phyloP scores from a whole-genome alignment of 1,284 basidiomycete genomes.

The Ustilago shanxiensis region DNA sequence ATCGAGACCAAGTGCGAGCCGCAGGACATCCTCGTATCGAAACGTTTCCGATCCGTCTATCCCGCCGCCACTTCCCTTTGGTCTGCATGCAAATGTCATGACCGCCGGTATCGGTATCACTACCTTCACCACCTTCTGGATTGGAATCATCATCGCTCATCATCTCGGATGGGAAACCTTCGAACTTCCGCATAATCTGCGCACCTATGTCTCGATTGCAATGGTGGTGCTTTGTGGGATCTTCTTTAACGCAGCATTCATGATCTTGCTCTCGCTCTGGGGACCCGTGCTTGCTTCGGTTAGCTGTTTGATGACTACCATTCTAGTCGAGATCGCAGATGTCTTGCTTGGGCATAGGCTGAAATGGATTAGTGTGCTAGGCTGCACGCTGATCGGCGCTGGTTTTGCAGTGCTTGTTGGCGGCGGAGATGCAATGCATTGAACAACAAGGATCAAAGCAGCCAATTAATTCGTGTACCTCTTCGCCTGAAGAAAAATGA shows the following conservation, averaged over 20 bases:
- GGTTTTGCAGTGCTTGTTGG: constrained; percentile 62
- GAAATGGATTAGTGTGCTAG: constrained; percentile 58
- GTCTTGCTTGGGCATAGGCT: constrained; percentile 58
- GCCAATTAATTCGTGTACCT: neutral
- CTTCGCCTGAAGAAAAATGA: neutral
- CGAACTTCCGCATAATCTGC: constrained; percentile 56
- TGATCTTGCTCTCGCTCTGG: constrained; percentile 66
- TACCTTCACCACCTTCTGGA: constrained; percentile 62
- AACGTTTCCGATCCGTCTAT: constrained; percentile 36
- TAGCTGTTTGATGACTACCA: constrained; percentile 66
- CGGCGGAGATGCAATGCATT: constrained; percentile 47
- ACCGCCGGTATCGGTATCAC: constrained; percentile 66
- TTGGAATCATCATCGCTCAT: constrained; percentile 59
- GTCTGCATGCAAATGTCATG: constrained; percentile 67
- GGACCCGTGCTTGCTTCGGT: constrained; percentile 68
- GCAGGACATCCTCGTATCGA: constrained; percentile 34
- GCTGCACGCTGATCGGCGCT: constrained; percentile 60
- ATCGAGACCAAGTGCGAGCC: constrained; percentile 21
- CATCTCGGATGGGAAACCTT: constrained; percentile 58
- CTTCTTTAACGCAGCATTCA: constrained; percentile 67
- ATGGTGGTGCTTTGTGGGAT: constrained; percentile 60
- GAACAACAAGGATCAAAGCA: neutral
- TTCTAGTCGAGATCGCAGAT: constrained; percentile 63
- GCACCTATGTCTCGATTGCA: constrained; percentile 41
- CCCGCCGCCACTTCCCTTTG: constrained; percentile 67